Conservation (phyloP, 176 grass and related monocot genomes). For the Ensete ventricosum region DNA sequence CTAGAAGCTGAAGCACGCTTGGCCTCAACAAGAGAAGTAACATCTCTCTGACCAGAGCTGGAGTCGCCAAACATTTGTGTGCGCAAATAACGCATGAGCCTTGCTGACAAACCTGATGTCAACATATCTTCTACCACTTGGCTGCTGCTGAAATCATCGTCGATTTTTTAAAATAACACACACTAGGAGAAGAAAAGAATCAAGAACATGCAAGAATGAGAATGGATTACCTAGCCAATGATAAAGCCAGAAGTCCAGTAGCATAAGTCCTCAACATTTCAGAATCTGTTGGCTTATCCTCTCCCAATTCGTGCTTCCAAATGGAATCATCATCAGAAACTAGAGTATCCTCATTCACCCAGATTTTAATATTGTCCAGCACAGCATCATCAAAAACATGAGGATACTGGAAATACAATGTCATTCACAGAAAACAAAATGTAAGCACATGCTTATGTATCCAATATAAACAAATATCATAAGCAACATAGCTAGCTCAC, state of each 20-base stretch:
- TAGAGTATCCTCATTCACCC: constrained; percentile 52
- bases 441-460: not conserved
- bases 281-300: constrained; percentile 57
- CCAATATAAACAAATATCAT: not conserved
- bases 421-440: not conserved
- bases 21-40: constrained; percentile 39
- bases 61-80: constrained; percentile 56
- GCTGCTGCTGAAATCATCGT: constrained; percentile 32
- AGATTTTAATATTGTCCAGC: constrained; percentile 69
- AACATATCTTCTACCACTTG: constrained; percentile 75
- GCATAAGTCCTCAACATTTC: constrained; percentile 70
- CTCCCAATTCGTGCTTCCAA: constrained; percentile 52
- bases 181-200: constrained; percentile 9
- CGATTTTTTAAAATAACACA: constrained; percentile 1
- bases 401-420: constrained; percentile 43
- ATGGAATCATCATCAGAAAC: constrained; percentile 33
- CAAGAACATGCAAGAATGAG: not conserved
- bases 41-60: constrained; percentile 44
- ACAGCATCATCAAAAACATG: constrained; percentile 69
- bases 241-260: constrained; percentile 80
- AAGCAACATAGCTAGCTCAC: constrained; percentile 34
- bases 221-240: constrained; percentile 45
- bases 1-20: constrained; percentile 27
- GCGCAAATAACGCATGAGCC: constrained; percentile 85
- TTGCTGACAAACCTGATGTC: constrained; percentile 63